Evolutionary conservation across 495 filamentous ascomycete species (phyloP), one percentile per base, ranked within the genome.

Genomic region (Platismatia glauca): DNA sequence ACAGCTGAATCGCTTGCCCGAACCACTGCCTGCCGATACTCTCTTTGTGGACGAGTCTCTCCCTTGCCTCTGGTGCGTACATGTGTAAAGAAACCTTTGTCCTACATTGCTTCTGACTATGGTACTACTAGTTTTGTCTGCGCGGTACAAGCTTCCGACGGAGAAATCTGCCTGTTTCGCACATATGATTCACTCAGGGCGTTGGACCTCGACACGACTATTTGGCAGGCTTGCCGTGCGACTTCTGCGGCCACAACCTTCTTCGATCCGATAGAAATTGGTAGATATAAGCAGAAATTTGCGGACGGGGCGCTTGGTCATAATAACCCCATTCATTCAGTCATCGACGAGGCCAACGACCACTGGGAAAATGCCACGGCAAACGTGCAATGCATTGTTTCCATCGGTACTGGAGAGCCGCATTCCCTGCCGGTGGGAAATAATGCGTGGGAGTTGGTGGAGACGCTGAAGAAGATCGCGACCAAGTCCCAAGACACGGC

Each of bases 181-280:
- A 35, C 81, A 82, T 68, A 64, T 64, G 11, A 72, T 71, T 35
- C 34, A 5, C 34, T 35, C 34, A 35, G 34, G 34, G 34, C 34
- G 34, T 35, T 35, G 34, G 34, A 35, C 9, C 34, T 35, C 9
- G 34, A 35, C 9, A 4, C 34, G 34, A 35, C 34, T 35, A 35
- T 82, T 6, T 83, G 77, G 77, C 69, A 82, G 66, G 80, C 76
- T 15, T 72, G 70, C 34, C 66, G 71, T 31, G 79, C 79, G 1
- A 77, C 74, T n/a, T 79, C 78, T 18, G 78, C 79, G 5, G 74
- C 75, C 1, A 66, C 74, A 7, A 68, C 75, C 27, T 79, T 81
- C 67, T 82, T 82, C 70, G 74, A 80, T 20, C 72, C 76, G 0
- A 72, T 82, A 22, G 48, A 64, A 4, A 74, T 81, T 56, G 75